Evolutionary conservation across 768 basidiomycete species (phyloP), one percentile per base, ranked within the genome.

Genomic region (Trametes villosa): DNA sequence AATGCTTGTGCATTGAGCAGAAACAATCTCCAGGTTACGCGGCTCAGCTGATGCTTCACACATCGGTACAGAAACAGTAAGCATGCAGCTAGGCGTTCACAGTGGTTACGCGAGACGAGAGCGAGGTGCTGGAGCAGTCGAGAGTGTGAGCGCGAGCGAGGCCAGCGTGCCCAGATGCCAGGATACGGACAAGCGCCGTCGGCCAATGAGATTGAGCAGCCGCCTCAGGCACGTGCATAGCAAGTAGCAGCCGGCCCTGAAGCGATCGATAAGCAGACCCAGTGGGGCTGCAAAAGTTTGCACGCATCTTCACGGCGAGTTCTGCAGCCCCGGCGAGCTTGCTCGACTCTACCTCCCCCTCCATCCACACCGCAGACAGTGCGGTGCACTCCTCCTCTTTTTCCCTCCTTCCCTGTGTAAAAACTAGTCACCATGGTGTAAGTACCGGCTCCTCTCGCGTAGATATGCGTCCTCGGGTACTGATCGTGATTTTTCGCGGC

Each of bases 351-450:
- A 47, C 40, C 18, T 50, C 61, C 55, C 53, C 42, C 58, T 57
- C 58, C 62, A 66, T 52, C 46, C 29, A n/a, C 56, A 49, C 56
- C 56, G 56, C 56, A 36, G 18, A 41, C 38, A 30, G 47, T 49
- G 56, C 56, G 56, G 56, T 49, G 38, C 53, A n/a, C 40, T 50
- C 50, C 34, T 54, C 22, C 40, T 47, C 61, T 67, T 59, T 55
- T 69, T 52, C 55, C 68, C 60, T 53, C 38, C 52, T 60, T 70
- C 61, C 59, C 40, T 59, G 68, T 75, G 66, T 80, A 79, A 78
- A 78, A 71, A 67, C 72, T 81, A 85, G 79, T 75, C 81, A 82
- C 71, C 80, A 93, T 93, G 91, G 91, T 93, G 91, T 93, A 84
- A 73, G 91, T 87, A 41, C 41, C 57, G 26, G 48, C 45, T 54